Percentiles rank a stretch among this genome's conserved stretches.
phyloP scores from a whole-genome alignment of 2,329 filamentous ascomycete genomes.

The Sporothrix pseudoabietina region DNA sequence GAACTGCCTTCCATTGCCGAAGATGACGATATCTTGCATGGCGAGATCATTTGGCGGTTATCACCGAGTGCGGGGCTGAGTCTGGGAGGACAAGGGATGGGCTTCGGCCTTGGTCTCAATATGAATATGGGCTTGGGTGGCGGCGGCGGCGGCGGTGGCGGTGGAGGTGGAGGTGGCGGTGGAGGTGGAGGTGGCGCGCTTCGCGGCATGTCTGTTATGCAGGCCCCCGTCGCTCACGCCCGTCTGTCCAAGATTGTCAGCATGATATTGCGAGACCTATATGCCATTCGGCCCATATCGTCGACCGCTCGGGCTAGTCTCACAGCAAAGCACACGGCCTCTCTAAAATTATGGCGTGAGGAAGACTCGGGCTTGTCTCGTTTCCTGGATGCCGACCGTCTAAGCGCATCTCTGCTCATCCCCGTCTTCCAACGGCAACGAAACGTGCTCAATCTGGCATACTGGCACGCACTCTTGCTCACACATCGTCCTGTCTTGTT shows the following conservation, averaged over 20 bases:
- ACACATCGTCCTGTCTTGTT: constrained; percentile 45
- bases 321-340: constrained; percentile 40
- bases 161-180: neutral
- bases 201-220: constrained; percentile 27
- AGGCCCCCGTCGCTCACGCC: constrained; percentile 25
- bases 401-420: constrained; percentile 19
- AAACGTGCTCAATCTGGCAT: constrained; percentile 48
- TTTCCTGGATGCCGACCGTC: constrained; percentile 46
- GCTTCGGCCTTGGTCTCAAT: neutral
- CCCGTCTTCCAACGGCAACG: constrained; percentile 41
- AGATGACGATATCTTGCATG: constrained; percentile 50
- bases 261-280: constrained; percentile 43
- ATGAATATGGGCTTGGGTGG: neutral
- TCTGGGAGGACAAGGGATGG: neutral
- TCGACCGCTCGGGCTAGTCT: constrained; percentile 36
- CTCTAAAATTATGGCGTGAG: constrained; percentile 41
- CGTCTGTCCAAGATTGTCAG: constrained; percentile 43
- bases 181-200: neutral
- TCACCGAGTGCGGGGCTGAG: neutral
- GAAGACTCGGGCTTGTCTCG: constrained; percentile 38
- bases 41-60: neutral
- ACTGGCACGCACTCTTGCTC: constrained; percentile 49
- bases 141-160: neutral
- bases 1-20: constrained; percentile 58
- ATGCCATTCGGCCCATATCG: constrained; percentile 44